Evolutionary conservation across 2,329 filamentous ascomycete species (phyloP).

Genomic region (Colletotrichum truncatum): DNA sequence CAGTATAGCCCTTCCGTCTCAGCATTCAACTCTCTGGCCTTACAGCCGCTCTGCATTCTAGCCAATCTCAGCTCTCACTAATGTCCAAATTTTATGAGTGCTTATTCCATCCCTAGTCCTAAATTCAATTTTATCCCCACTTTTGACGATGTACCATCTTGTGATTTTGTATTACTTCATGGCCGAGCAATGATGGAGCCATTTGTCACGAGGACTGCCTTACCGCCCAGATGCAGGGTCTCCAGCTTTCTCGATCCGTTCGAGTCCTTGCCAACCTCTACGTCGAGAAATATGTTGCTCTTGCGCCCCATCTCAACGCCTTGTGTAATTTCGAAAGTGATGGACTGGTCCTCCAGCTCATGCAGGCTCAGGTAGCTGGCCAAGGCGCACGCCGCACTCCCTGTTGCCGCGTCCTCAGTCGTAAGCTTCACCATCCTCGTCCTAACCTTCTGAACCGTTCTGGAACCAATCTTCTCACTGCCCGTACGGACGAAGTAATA

Average conservation of each 20-base stretch:
- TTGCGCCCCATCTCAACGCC: constrained; percentile 30
- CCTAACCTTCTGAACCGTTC: constrained; percentile 47
- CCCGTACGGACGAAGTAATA: constrained; percentile 65
- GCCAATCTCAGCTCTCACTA: too few species aligned
- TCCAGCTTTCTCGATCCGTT: background rate
- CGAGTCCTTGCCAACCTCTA: background rate
- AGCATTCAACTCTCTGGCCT: too few species aligned
- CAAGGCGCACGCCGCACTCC: constrained; percentile 69
- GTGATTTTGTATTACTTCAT: too few species aligned
- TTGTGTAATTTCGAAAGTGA: constrained; percentile 29
- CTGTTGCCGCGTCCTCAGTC: constrained; percentile 70
- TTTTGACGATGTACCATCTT: too few species aligned
- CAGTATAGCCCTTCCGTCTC: too few species aligned
- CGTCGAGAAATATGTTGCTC: constrained; percentile 24
- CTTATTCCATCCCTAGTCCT: too few species aligned
- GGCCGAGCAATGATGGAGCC: constrained; percentile 17
- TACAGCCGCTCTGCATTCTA: too few species aligned
- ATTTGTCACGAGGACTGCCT: constrained; percentile 20
- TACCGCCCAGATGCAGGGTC: constrained; percentile 23
- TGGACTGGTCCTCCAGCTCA: constrained; percentile 39
- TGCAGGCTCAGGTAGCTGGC: constrained; percentile 61
- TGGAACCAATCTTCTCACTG: background rate
- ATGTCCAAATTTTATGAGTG: too few species aligned
- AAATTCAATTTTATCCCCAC: too few species aligned
- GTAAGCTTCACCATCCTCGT: constrained; percentile 67